Base-by-base conservation (phyloP, 192 early-diverging fungal species). In the Kickxella alabastrina region DNA sequence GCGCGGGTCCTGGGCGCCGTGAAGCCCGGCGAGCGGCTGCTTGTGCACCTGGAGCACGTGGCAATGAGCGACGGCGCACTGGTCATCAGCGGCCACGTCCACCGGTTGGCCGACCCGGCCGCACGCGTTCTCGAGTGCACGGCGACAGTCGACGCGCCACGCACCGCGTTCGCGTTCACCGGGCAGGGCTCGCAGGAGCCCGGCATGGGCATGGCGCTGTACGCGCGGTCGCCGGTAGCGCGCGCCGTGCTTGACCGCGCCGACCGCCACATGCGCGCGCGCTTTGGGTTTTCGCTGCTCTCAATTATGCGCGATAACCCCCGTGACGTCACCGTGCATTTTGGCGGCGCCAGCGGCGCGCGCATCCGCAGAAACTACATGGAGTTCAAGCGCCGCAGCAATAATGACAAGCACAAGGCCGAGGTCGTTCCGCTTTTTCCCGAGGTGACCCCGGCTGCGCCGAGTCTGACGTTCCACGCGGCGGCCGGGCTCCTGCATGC, bases 141-240 rank as follows among this genome's bases (percentile, higher is more conserved):
- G 23, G 92, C 92, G 23, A 83, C 90, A 65, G 92, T 97, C 21
- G 87, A 90, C 24, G 91, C 91, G 65, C 86, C 88, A 27, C 77
- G 78, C 34, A 93, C 92, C 12, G 84, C 85, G 21, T 97, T 91
- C 52, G 87, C 93, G 25, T 97, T 97, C 55, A 97, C 94, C 34
- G 94, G 94, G 26, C 94, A 97, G 62, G 94, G 94, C 48, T 93
- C 94, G 57, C 94, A 97, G 67, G 90, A 93, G 75, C 79, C 79
- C 13, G 90, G 89, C 43, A 97, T 97, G 94, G 92, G 91, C 49
- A 90, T 92, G 87, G 90, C 88, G 26, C 77, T 95, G 34, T 97
- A 94, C 62, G 79, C 69, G 15, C 77, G 79, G 38, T 93, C 90
- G 0, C 60, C 86, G 17, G 82, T 89, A 41, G 91, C 92, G 18